These are phyloP conservation scores for Kwoniella europaea DNA, from an alignment of 768 basidiomycete species.

Conservation along the genomic window DNA sequence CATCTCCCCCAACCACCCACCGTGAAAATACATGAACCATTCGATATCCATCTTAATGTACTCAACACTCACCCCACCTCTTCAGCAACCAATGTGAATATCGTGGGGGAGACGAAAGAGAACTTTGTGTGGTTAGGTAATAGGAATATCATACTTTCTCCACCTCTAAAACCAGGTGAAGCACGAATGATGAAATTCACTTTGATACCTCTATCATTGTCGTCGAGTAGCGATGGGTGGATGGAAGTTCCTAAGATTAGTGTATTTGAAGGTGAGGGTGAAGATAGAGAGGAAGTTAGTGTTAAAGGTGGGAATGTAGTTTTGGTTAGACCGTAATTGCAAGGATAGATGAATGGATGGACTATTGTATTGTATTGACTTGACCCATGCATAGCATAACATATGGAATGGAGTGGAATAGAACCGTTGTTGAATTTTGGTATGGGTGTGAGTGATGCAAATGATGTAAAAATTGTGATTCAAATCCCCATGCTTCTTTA, in stretches of 20 bases:
- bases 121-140: slow-evolving; percentile 83
- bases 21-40: slow-evolving; percentile 61
- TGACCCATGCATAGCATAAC: no score
- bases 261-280: slow-evolving; percentile 38
- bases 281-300: slow-evolving; percentile 33
- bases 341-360: background rate
- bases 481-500: no score
- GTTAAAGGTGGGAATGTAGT: slow-evolving; percentile 6
- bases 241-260: slow-evolving; percentile 35
- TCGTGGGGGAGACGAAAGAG: slow-evolving; percentile 75
- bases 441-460: no score
- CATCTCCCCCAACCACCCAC: slow-evolving; percentile 64
- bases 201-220: slow-evolving; percentile 32
- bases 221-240: slow-evolving; percentile 37
- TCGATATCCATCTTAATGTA: slow-evolving; percentile 60
- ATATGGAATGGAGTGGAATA: no score
- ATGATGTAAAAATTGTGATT: no score
- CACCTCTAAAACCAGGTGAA: slow-evolving; percentile 72
- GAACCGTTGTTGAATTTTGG: no score
- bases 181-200: slow-evolving; percentile 30
- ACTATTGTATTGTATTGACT: background rate
- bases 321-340: slow-evolving; percentile 14
- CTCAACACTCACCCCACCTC: slow-evolving; percentile 71
- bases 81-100: slow-evolving; percentile 71
- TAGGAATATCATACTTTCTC: slow-evolving; percentile 67